These are phyloP conservation scores for Butyriboletus loyo DNA, from an alignment of 768 basidiomycete genomes.

Conservation along the genomic window DNA sequence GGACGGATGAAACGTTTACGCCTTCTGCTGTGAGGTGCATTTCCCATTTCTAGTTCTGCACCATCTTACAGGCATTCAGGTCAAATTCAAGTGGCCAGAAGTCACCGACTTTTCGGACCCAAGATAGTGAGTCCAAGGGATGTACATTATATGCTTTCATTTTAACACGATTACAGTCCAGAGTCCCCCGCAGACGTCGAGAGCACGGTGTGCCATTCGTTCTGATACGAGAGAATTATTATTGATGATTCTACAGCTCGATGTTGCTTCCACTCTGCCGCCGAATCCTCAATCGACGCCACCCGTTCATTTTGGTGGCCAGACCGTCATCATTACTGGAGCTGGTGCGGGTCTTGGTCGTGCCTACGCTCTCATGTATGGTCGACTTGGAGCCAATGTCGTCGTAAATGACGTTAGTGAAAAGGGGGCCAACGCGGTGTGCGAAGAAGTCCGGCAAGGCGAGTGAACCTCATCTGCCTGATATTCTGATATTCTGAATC, in stretches of 20 bases:
- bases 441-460: slow-evolving; percentile 84
- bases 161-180: slow-evolving; percentile 48
- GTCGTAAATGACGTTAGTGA: slow-evolving; percentile 94
- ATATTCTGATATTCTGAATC: not conserved
- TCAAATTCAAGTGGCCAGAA: slow-evolving; percentile 81
- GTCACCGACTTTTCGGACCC: slow-evolving; percentile 76
- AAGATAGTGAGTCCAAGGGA: slow-evolving; percentile 50
- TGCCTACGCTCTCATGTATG: slow-evolving; percentile 89
- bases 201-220: slow-evolving; percentile 39
- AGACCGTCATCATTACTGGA: slow-evolving; percentile 93
- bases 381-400: slow-evolving; percentile 90
- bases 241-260: slow-evolving; percentile 42
- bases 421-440: slow-evolving; percentile 79
- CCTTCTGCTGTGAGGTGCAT: slow-evolving; percentile 74
- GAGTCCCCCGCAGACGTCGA: slow-evolving; percentile 61
- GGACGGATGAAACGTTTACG: slow-evolving; percentile 85
- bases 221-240: not conserved
- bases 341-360: slow-evolving; percentile 94
- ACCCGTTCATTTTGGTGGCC: slow-evolving; percentile 76
- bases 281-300: slow-evolving; percentile 68
- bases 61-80: slow-evolving; percentile 37
- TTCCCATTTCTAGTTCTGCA: not conserved
- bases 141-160: not conserved
- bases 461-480: slow-evolving; percentile 9
- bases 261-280: slow-evolving; percentile 58